These are phyloP conservation scores for Nicotiana tabacum DNA, from an alignment of 257 asterid species.

Conservation along the genomic window DNA sequence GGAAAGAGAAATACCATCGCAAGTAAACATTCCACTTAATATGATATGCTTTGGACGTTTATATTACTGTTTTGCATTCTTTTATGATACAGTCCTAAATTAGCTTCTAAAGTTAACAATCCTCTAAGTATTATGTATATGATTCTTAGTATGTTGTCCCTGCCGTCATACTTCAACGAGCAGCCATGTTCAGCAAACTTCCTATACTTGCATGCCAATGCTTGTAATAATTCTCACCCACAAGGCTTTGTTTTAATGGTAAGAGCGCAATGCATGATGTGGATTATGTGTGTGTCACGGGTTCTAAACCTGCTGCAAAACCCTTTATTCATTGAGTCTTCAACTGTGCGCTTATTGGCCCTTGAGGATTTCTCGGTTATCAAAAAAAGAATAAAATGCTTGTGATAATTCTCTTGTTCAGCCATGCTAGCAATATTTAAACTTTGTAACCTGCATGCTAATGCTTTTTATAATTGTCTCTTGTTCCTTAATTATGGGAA, in stretches of 20 bases:
- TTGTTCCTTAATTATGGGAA: neutral
- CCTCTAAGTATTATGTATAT: neutral
- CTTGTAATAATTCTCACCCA: neutral
- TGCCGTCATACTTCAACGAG: neutral
- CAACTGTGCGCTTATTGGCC: neutral
- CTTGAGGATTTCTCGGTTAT: neutral
- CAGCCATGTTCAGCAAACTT: neutral
- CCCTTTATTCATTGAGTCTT: neutral
- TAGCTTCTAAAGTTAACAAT: too few relatives aligned
- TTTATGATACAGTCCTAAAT: neutral
- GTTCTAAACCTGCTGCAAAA: neutral
- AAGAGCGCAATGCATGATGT: neutral
- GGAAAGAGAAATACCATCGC: neutral
- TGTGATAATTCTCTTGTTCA: neutral
- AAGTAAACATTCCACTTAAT: neutral
- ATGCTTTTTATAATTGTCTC: neutral
- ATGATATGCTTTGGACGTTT: neutral
- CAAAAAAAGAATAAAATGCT: neutral
- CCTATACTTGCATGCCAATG: neutral
- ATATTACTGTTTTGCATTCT: neutral
- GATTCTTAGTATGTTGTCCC: neutral
- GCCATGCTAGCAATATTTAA: neutral
- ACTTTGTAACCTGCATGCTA: neutral
- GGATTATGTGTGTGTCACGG: neutral
- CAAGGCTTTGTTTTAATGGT: too few relatives aligned